These are phyloP conservation scores for Stachybotrys elegans DNA, from an alignment of 2,329 filamentous ascomycete species.

Conservation along the genomic window DNA sequence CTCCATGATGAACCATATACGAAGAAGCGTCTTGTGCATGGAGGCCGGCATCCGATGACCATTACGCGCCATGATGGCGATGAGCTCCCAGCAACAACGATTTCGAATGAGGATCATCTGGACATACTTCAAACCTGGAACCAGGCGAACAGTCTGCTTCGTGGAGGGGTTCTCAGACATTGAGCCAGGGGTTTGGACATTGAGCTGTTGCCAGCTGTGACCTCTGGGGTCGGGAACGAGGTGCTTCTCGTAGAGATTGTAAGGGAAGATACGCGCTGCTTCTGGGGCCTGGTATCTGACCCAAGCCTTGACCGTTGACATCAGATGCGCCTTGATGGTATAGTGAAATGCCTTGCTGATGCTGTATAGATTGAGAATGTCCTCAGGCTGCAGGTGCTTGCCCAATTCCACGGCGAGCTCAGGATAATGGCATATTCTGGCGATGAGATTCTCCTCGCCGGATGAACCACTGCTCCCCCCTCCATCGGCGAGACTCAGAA, in stretches of 20 bases:
- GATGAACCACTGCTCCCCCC: too few species aligned
- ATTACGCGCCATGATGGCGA: conserved; percentile 52
- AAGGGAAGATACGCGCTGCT: conserved; percentile 54
- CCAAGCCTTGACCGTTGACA: conserved; percentile 52
- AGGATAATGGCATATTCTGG: conserved; percentile 34
- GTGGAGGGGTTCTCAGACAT: too few species aligned
- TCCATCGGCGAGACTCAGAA: too few species aligned
- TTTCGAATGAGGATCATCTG: conserved; percentile 60
- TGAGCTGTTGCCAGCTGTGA: conserved; percentile 27
- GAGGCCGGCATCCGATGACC: conserved; percentile 51
- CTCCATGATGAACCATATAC: conserved; percentile 72
- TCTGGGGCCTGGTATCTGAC: conserved; percentile 49
- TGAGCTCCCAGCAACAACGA: conserved; percentile 53
- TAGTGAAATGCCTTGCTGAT: conserved; percentile 59
- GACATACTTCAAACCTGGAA: conserved; percentile 64
- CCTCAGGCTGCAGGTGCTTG: conserved; percentile 45
- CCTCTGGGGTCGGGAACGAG: conserved; percentile 56
- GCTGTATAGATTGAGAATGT: conserved; percentile 60
- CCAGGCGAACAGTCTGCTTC: too few species aligned
- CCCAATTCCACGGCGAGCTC: conserved; percentile 53
- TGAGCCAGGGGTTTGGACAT: too few species aligned
- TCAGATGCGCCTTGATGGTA: conserved; percentile 54
- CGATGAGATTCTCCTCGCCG: conserved; percentile 45
- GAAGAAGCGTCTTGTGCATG: conserved; percentile 47
- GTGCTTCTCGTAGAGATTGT: conserved; percentile 50